A percentile compares a stretch with the other conserved stretches of the same genome.
These are phyloP conservation scores for Trypanosoma brucei DNA, from an alignment of 208 protist species.

Conservation along the genomic window DNA sequence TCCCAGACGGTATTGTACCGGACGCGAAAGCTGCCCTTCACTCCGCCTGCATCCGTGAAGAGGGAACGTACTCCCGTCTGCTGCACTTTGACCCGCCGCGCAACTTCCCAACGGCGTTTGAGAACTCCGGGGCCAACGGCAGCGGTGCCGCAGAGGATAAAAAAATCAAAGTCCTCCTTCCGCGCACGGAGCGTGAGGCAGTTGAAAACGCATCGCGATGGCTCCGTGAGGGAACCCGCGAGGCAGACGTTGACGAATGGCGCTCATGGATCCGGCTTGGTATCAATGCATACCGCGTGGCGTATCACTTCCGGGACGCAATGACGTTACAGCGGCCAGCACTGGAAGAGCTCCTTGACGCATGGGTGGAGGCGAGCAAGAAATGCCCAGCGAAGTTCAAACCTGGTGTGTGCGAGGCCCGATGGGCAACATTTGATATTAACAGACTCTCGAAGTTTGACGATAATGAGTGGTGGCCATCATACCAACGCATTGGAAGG, in stretches of 20 bases:
- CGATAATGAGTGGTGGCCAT: slow-evolving; percentile 55
- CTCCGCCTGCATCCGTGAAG: slow-evolving; percentile 65
- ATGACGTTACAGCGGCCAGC: slow-evolving; percentile 43
- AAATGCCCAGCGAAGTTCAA: slow-evolving; percentile 69
- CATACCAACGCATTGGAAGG: slow-evolving; percentile 67
- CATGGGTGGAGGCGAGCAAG: slow-evolving; percentile 74
- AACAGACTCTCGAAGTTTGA: slow-evolving; percentile 26
- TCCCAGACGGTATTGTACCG: slow-evolving; percentile 53
- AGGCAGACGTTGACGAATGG: slow-evolving; percentile 78
- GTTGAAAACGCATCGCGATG: slow-evolving; percentile 59
- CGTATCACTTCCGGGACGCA: slow-evolving; percentile 71
- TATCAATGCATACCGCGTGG: slow-evolving; percentile 67
- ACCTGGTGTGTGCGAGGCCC: slow-evolving; percentile 56
- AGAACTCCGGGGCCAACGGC: slow-evolving; percentile 6
- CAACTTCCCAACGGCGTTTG: background rate
- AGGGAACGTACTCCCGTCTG: slow-evolving; percentile 60
- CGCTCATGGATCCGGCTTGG: slow-evolving; percentile 75
- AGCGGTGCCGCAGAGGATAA: background rate
- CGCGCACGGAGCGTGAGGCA: slow-evolving; percentile 65
- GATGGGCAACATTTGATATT: slow-evolving; percentile 67
- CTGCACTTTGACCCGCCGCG: slow-evolving; percentile 60
- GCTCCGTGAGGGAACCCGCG: slow-evolving; percentile 50
- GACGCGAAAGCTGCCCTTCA: slow-evolving; percentile 67
- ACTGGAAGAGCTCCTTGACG: slow-evolving; percentile 78
- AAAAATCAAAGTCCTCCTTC: slow-evolving; percentile 42